phyloP scores from a whole-genome alignment of 2,329 filamentous ascomycete genomes.

The Huntiella decipiens region DNA sequence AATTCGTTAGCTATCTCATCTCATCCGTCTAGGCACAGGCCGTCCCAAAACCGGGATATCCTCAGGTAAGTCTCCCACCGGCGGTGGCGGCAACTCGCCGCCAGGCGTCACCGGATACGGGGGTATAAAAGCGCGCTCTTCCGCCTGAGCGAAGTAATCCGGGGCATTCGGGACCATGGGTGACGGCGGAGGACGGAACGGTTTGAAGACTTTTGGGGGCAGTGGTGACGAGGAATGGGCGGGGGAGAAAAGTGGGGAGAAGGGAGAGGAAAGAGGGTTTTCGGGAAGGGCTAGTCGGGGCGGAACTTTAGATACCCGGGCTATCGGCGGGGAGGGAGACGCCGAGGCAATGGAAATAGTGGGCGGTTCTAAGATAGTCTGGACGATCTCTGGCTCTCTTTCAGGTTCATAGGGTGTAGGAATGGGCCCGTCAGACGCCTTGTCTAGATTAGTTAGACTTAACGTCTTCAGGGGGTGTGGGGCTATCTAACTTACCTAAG shows the following conservation, averaged over 20 bases:
- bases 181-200: slow-evolving; percentile 7
- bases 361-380: too few species aligned
- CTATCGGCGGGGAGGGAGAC: too few species aligned
- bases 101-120: slow-evolving; percentile 11
- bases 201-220: slow-evolving; percentile 9
- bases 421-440: too few species aligned
- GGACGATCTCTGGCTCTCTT: not conserved
- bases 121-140: slow-evolving; percentile 1
- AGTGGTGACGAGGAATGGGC: not conserved
- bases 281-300: not conserved
- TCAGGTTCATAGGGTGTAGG: not conserved
- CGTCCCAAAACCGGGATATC: not conserved
- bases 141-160: slow-evolving; percentile 7
- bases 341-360: too few species aligned
- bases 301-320: not conserved
- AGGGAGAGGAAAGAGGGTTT: not conserved
- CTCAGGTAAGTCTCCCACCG: slow-evolving; percentile 3
- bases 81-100: slow-evolving; percentile 9
- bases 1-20: not conserved
- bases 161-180: slow-evolving; percentile 2
- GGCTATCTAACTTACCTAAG: too few species aligned
- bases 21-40: slow-evolving; percentile 3
- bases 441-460: too few species aligned
- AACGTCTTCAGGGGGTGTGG: too few species aligned
- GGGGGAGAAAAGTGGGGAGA: slow-evolving; percentile 4